Base-by-base conservation (phyloP, 116 monocot genomes). In the Dioscorea cayenensis region DNA sequence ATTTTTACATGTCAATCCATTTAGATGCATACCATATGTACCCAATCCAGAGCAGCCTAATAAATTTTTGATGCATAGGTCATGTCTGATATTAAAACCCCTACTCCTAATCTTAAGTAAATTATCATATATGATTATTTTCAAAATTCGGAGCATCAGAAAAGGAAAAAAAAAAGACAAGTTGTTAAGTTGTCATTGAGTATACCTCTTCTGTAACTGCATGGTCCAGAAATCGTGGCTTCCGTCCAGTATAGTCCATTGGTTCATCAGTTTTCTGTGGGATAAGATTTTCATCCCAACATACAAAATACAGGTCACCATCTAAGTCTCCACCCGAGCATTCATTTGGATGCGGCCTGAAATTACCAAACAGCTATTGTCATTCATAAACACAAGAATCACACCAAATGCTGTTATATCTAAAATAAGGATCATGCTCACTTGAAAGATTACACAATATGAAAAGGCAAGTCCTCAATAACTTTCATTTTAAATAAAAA, bases 271-370 rank as follows among this genome's bases (percentile, higher is more conserved):
- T 78, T 48, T 74, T 67, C 7, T 27, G 60, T 60, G 97, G 93
- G 35, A 97, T 71, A 76, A 97, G 90, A 68, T 77, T 84, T 68
- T 82, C 80, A 78, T 97, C 88, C 97, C 93, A 97, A 36, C 78
- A 86, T 23, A 88, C 64, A 76, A 90, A 92, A 77, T 81, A 97
- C 17, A 88, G 69, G 62, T 97, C 97, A 28, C 97, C 97, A 80
- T 97, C 97, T 69, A 97, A 83, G 85, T 97, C 97, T 43, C 97
- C 97, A 49, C 97, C 93, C 43, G 93, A 97, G 72, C 97, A 97
- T 78, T 97, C 97, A 74, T 88, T 97, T 70, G 97, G 88, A 86
- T 97, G 93, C 71, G 93, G 97, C 78, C 93, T 97, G 78, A 60
- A 70, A n/a, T 51, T 60, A 27, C 70, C 32, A 22, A 74, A 21